Conservation (phyloP, 2,329 filamentous ascomycete species). For the Hyphodiscus sp. region DNA sequence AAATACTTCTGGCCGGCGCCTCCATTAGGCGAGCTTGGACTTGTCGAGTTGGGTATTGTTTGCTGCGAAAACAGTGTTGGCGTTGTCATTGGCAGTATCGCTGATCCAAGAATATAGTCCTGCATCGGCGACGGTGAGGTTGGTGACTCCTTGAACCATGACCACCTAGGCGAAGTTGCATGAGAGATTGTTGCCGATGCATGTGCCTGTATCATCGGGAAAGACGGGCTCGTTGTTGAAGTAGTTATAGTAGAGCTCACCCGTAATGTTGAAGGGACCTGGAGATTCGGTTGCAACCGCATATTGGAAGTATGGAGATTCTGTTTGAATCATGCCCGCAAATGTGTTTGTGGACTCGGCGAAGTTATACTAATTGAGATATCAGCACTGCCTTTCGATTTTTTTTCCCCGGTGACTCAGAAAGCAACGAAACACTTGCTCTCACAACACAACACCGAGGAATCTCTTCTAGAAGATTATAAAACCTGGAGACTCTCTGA, state of each 20-base stretch:
- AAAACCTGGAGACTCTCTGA: too few relatives aligned
- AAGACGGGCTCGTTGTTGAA: slow-evolving; percentile 12
- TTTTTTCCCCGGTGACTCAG: too few relatives aligned
- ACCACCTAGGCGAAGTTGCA: slow-evolving; percentile 24
- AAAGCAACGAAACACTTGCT: too few relatives aligned
- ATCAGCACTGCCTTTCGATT: not conserved
- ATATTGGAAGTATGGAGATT: slow-evolving; percentile 62
- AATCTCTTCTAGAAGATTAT: too few relatives aligned
- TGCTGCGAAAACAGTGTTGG: slow-evolving; percentile 1
- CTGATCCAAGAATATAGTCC: slow-evolving; percentile 27
- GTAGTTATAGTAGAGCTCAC: too few relatives aligned
- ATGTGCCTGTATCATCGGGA: slow-evolving; percentile 1
- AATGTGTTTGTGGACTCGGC: slow-evolving; percentile 47
- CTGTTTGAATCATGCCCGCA: slow-evolving; percentile 45
- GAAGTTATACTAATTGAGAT: slow-evolving; percentile 62
- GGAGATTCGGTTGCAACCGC: not conserved
- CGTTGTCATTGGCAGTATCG: not conserved
- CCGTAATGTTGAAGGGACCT: slow-evolving; percentile 32
- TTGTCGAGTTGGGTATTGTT: slow-evolving; percentile 5
- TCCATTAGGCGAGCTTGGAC: not conserved
- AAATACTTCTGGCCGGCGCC: slow-evolving; percentile 9
- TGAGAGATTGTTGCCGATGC: not conserved
- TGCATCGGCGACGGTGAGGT: slow-evolving; percentile 23
- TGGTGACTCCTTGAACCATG: slow-evolving; percentile 15
- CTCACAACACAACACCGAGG: too few relatives aligned